Evolutionary conservation across 441 rosid species (phyloP), one percentile per base, ranked within the genome.

Genomic region (Jatropha multifida): DNA sequence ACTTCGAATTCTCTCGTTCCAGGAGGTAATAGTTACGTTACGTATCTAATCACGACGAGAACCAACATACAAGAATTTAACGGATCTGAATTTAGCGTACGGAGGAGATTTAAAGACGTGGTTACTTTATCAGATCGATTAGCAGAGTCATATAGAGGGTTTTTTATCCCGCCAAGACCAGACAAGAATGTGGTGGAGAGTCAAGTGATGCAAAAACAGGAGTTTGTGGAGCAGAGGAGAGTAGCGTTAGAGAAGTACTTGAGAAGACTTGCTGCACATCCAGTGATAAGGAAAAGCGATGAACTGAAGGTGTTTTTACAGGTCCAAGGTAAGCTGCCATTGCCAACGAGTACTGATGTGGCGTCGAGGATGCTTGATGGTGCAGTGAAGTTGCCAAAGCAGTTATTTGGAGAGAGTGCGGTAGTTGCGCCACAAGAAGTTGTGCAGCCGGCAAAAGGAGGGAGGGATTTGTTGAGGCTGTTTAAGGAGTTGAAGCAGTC

Each of bases 131-230:
- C 94, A 2, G 94, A 92, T 84, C 85, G 96, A 71, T 79, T 94
- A 59, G 86, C 93, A 1, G 97, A 92, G 86, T 77, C 96, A 14
- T 92, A 86, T 55, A 68, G 94, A 78, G 98, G 97, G 11, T 92
- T 84, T 74, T 89, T 85, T 73, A 89, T 94, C 58, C 96, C 96
- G 2, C 94, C 97, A 0, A 75, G 98, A 46, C 97, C 98, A 5
- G 97, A 94, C 69, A 94, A 94, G 84, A 94, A 80, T 61, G 94
- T 94, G 13, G 94, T 94, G 4, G 97, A 92, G 90, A 83, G 92
- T 42, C 96, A 94, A 78, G 96, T 94, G 63, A 94, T 94, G 97
- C 97, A 94, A 71, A 94, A 94, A 78, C 94, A 90, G 85, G 95
- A 91, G 62, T 93, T 93, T 13, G 95, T 93, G 65, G 97, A 93